Evolutionary conservation across 176 grass and related monocot genomes (phyloP), one percentile per base, ranked within the genome.

Genomic region (Oryza meridionalis): DNA sequence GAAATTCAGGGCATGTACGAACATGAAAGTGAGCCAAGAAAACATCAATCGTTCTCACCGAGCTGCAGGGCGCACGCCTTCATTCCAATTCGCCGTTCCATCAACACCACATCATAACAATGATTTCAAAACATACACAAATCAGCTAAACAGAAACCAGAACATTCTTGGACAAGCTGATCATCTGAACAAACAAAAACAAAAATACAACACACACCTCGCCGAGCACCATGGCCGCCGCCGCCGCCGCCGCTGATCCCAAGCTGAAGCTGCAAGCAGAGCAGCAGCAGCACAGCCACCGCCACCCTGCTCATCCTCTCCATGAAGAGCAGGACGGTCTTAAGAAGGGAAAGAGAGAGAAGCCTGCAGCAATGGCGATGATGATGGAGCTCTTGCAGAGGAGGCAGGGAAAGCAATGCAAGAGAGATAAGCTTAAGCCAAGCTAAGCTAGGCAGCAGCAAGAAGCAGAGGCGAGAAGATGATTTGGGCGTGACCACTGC

Each of bases 21-120:
- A 75, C 25, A 64, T 11, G 25, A 43, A n/a, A 35, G 53, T 40
- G 4, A 33, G 10, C 33, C 5, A 69, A 44, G 6, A 22, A 58
- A 69, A 29, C 45, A 69, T 11, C 4, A 46, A 35, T 51, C 14
- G 4, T 59, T 26, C 88, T 90, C 79, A 86, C 88, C 80, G 2
- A 10, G 62, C 40, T 3, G 5, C 5, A 11, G 73, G 37, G 3
- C 0, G 59, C 2, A 55, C 13, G 40, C 17, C 75, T 75, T 75
- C 40, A 9, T 42, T 75, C 35, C 6, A 22, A 4, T 51, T 90
- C 63, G 4, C 22, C 58, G 73, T 79, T 43, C 80, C 61, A 33
- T 4, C 53, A 9, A 59, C 53, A 59, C 19, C 58, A 51, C 2
- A 35, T 35, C 32, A 55, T 1, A 45, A 29, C 44, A 73, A 73